Base-by-base conservation (phyloP, 1,284 basidiomycete genomes). In the Ceratobasidium sp. region DNA sequence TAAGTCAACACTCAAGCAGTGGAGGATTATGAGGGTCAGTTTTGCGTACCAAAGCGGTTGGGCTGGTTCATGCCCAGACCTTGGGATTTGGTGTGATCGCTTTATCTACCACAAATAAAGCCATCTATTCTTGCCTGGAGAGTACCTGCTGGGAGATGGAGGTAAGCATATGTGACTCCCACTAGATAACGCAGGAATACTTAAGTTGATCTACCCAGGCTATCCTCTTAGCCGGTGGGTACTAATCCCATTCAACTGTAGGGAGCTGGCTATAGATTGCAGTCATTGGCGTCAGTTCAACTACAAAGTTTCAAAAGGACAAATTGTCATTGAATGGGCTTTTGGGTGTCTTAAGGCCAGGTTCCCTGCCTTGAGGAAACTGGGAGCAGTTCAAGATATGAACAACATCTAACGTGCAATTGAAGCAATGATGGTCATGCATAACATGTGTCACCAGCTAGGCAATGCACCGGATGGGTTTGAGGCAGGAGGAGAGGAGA, bases 371-470 rank as follows among this genome's bases (percentile, higher is more conserved):
- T 33, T 68, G 46, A 39, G 3, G 3, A 46, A n/a, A 46, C 28
- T 68, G 42, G 66, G 66, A 4, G 46, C 23, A 1, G 46, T 68
- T 23, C 44, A 26, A 33, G 26, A 46, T 28, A n/a, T 68, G 12
- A 49, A 28, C 3, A 15, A 51, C 23, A n/a, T 53, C 6, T 68
- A 68, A 42, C 42, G 26, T 9, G 46, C 66, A 40, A 68, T 68
- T 18, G 66, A 68, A 18, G 66, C 66, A 13, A n/a, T 68, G 66
- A 49, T 68, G 46, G 46, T 68, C 0, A 23, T 68, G 10, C 66
- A 68, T n/a, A 68, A 68, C 46, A 51, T 68, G 44, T 68, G 66
- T 33, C 49, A 68, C 49, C 44, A 68, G 7, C 66, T 68, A n/a
- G 44, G 49, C 10, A 15, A 68, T 51, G 7, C 46, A 3, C 23